Evolutionary conservation across 208 protist species (phyloP).

Genomic region (Porcisia deanei): DNA sequence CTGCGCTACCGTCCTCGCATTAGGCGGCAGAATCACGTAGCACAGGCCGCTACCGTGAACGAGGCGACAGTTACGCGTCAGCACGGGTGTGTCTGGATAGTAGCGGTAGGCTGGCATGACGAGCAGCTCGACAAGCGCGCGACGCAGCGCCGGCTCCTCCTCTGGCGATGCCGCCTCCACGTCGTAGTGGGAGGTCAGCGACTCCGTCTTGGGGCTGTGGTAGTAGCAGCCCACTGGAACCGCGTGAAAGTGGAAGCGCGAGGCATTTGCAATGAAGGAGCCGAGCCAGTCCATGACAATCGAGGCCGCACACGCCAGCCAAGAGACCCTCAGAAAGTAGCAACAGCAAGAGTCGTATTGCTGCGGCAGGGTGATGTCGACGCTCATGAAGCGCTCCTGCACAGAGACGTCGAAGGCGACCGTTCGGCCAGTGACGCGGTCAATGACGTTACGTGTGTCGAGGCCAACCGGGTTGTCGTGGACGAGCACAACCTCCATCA

Average conservation of each 20-base stretch:
- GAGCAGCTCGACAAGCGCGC: constrained; percentile 48
- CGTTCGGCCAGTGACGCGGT: constrained; percentile 60
- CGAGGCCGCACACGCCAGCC: constrained; percentile 72
- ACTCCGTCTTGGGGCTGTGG: constrained; percentile 32
- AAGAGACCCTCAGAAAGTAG: constrained; percentile 71
- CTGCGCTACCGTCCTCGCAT: constrained; percentile 43
- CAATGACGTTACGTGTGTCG: constrained; percentile 51
- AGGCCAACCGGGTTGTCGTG: constrained; percentile 48
- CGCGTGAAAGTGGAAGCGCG: constrained; percentile 56
- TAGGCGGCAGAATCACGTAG: constrained; percentile 53
- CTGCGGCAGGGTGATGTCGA: constrained; percentile 61
- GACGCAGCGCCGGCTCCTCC: constrained; percentile 50
- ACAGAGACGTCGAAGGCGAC: constrained; percentile 46
- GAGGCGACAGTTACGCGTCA: constrained; percentile 73
- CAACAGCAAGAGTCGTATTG: constrained; percentile 59
- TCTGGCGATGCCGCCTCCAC: constrained; percentile 31
- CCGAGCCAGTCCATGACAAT: constrained; percentile 74
- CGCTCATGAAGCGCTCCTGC: constrained; percentile 63
- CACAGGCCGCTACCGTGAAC: constrained; percentile 71
- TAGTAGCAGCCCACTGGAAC: constrained; percentile 61
- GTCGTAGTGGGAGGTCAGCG: constrained; percentile 43
- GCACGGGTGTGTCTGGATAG: constrained; percentile 54
- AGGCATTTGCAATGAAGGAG: constrained; percentile 69
- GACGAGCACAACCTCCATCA: constrained; percentile 55
- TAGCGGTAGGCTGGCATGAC: constrained; percentile 45